These are phyloP conservation scores for Daldinia eschscholtzii DNA, from an alignment of 2,329 filamentous ascomycete genomes.

Conservation along the genomic window DNA sequence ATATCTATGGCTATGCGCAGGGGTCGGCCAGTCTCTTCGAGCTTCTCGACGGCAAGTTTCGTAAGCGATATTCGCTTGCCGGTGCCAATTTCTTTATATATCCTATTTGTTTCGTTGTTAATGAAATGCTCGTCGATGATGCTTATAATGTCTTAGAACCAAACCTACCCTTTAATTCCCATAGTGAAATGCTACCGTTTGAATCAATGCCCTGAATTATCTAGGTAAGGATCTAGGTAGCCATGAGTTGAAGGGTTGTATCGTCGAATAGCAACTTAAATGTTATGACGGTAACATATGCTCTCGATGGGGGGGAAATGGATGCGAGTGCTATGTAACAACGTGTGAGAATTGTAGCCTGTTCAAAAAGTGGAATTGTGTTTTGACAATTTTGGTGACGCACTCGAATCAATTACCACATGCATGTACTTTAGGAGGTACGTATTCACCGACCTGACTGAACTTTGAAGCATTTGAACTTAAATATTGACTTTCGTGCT, in stretches of 20 bases:
- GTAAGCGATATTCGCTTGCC: slow-evolving; percentile 84
- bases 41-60: slow-evolving; percentile 82
- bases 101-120: slow-evolving; percentile 64
- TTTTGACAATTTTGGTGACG: neutral
- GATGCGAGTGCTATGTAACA: neutral
- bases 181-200: slow-evolving; percentile 55
- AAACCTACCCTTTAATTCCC: slow-evolving; percentile 75
- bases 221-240: neutral
- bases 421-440: neutral
- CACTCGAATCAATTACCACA: neutral
- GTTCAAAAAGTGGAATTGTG: slow-evolving; percentile 5
- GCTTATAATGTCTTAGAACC: slow-evolving; percentile 30
- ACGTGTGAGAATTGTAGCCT: neutral
- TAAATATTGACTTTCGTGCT: slow-evolving; percentile 50
- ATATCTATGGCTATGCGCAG: slow-evolving; percentile 92
- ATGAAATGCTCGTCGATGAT: slow-evolving; percentile 11
- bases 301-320: neutral
- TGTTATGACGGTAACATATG: neutral
- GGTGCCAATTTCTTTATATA: slow-evolving; percentile 89
- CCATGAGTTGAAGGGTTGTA: slow-evolving; percentile 9
- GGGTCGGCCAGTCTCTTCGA: slow-evolving; percentile 77
- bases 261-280: neutral
- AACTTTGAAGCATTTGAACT: slow-evolving; percentile 27
- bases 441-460: slow-evolving; percentile 18
- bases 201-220: neutral